A percentile compares a stretch with the other conserved stretches of the same genome.
These are phyloP conservation scores for Licmophora abbreviata DNA, from an alignment of 108 stramenopile species.

Conservation along the genomic window DNA sequence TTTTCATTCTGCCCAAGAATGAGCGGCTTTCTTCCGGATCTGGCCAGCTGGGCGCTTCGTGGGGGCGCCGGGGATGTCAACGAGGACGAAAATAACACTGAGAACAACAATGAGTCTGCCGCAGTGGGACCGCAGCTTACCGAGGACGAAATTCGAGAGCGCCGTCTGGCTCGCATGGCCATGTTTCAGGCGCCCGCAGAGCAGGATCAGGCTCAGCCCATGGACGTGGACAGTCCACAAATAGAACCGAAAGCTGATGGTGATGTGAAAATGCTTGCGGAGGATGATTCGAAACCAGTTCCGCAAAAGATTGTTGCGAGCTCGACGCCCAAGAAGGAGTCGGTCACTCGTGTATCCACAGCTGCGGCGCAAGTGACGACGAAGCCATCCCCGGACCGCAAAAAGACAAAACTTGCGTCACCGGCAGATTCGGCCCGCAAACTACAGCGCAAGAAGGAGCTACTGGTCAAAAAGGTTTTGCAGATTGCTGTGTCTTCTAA, in stretches of 20 bases:
- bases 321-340: slow-evolving; percentile 4
- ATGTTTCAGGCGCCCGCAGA: slow-evolving; percentile 4
- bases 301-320: not conserved
- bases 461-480: slow-evolving; percentile 47
- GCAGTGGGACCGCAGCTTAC: slow-evolving; percentile 22
- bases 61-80: slow-evolving; percentile 35
- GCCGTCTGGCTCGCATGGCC: slow-evolving; percentile 70
- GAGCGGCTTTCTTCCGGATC: slow-evolving; percentile 64
- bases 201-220: not conserved
- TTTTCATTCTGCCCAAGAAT: no score
- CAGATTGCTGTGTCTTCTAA: slow-evolving; percentile 18
- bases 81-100: slow-evolving; percentile 14
- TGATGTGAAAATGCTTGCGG: slow-evolving; percentile 1
- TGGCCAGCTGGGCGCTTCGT: slow-evolving; percentile 73
- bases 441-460: slow-evolving; percentile 53
- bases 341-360: slow-evolving; percentile 1
- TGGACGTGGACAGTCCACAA: slow-evolving; percentile 10
- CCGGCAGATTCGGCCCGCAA: slow-evolving; percentile 35
- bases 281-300: not conserved
- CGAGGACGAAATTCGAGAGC: slow-evolving; percentile 73
- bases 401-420: slow-evolving; percentile 17
- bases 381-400: slow-evolving; percentile 23
- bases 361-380: slow-evolving; percentile 10
- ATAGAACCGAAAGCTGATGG: slow-evolving; percentile 3
- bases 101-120: slow-evolving; percentile 7